These are phyloP conservation scores for Cercospora sp. DNA, from an alignment of 2,329 filamentous ascomycete genomes.

Conservation along the genomic window DNA sequence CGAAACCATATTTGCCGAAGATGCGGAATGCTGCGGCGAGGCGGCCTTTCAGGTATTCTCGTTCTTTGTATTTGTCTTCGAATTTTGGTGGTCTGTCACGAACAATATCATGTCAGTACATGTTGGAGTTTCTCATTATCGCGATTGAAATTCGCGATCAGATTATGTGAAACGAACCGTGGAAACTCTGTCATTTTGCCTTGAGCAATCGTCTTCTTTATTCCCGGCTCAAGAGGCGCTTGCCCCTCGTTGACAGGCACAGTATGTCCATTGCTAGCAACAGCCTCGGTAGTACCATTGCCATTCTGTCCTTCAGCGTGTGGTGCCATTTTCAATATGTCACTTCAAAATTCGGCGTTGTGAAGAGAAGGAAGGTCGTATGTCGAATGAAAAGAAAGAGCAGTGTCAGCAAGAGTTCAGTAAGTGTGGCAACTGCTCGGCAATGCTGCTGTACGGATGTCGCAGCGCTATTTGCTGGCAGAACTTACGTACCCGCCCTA, in stretches of 20 bases:
- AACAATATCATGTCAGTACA: not conserved
- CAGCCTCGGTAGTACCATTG: not conserved
- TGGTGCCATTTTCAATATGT: conserved; percentile 39
- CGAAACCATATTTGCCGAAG: conserved; percentile 45
- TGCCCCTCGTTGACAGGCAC: conserved; percentile 35
- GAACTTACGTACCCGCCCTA: conserved; percentile 1
- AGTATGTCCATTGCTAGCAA: conserved; percentile 31
- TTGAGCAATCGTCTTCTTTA: conserved; percentile 37
- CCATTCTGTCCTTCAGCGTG: conserved; percentile 34
- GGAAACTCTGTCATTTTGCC: conserved; percentile 36
- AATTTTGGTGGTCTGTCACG: conserved; percentile 35
- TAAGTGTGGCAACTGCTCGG: conserved; percentile 11
- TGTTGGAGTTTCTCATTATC: not conserved
- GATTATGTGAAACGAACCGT: conserved; percentile 19
- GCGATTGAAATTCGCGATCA: not conserved
- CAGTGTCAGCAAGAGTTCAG: not conserved
- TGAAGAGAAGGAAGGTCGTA: too few species aligned
- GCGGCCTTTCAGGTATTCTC: conserved; percentile 46
- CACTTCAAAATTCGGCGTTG: too few species aligned
- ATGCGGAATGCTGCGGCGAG: conserved; percentile 49
- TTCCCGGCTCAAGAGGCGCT: conserved; percentile 36
- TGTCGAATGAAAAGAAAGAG: not conserved
- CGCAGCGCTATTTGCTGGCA: not conserved
- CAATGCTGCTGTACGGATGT: not conserved
- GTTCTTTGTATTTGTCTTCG: conserved; percentile 42